Conservation (phyloP, 768 basidiomycete genomes). For the Lyophyllum semitale region DNA sequence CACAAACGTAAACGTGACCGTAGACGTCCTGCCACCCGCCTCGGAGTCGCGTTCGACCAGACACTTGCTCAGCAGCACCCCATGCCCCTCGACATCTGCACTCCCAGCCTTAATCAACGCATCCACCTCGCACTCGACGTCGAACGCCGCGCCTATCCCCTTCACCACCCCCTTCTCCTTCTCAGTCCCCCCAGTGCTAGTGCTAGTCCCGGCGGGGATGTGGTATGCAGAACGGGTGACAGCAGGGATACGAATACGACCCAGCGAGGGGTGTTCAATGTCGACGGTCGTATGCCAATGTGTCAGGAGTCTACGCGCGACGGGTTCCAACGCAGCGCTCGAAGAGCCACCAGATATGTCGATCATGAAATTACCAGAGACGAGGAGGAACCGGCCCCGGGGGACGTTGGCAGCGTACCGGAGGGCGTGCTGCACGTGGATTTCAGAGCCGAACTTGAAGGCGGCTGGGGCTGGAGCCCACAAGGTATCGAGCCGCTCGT, state of each 20-base stretch:
- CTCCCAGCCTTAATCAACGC: neutral
- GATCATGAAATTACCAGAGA: neutral
- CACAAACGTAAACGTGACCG: neutral
- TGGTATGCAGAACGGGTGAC: neutral
- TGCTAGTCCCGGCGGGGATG: too few species aligned
- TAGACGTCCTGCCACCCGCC: neutral
- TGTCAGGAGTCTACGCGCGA: neutral
- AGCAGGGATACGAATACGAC: neutral
- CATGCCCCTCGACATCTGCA: neutral
- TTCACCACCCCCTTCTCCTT: neutral
- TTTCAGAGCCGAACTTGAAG: neutral
- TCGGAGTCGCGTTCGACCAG: neutral
- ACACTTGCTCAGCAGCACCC: neutral
- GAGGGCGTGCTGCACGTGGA: neutral
- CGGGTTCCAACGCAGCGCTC: neutral
- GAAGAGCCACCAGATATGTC: neutral
- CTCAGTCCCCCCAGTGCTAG: too few species aligned
- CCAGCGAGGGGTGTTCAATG: neutral
- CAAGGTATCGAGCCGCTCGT: neutral
- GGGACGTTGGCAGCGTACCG: neutral
- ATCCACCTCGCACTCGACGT: neutral
- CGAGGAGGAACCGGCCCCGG: neutral
- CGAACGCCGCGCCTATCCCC: neutral
- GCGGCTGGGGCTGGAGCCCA: neutral
- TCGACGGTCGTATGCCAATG: neutral